Evolutionary conservation across 768 basidiomycete genomes (phyloP), one percentile per base, ranked within the genome.

Genomic region (Paxillus ammoniavirescens): DNA sequence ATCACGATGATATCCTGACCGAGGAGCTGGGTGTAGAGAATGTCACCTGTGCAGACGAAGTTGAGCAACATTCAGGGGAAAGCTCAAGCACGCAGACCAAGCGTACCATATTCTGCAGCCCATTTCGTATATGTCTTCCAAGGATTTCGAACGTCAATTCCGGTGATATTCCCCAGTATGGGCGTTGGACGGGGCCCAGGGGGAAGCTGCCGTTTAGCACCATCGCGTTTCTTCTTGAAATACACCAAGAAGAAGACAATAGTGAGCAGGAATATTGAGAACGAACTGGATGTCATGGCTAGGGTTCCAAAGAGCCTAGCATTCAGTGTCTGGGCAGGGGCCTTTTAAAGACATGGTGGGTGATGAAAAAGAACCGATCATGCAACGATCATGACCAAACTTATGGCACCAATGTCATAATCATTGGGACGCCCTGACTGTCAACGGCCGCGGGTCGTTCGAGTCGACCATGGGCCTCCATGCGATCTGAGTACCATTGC

Each of bases 91-190:
- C 13, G 30, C 15, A 18, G 23, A 33, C 21, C 21, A 44, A 49
- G 42, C 26, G 42, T 40, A 57, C 57, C 57, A 38, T 49, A 57
- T 41, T 47, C 21, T 21, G 40, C 42, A 9, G 41, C 50, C 55
- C 55, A 58, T 5, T 37, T n/a, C 2, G 57, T 58, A 28, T 56
- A 56, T 15, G 57, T 57, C 49, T 48, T 41, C 55, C 57, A 58
- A 52, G 50, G 55, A 31, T 18, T 33, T 10, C 38, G 41, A 28
- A 36, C 15, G 10, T 58, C 43, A 5, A 58, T 44, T 17, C 56
- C 50, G 17, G 23, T 23, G 17, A 53, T 9, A 28, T 59, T 57
- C 23, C 57, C 57, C 18, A 59, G 8, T 8, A 52, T 12, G 5
- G 56, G 56, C 10, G 42, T 30, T 17, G 57, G 57, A 12, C 28